Evolutionary conservation across 2,329 filamentous ascomycete species (phyloP).

Genomic region (Pseudocercospora fuligena): DNA sequence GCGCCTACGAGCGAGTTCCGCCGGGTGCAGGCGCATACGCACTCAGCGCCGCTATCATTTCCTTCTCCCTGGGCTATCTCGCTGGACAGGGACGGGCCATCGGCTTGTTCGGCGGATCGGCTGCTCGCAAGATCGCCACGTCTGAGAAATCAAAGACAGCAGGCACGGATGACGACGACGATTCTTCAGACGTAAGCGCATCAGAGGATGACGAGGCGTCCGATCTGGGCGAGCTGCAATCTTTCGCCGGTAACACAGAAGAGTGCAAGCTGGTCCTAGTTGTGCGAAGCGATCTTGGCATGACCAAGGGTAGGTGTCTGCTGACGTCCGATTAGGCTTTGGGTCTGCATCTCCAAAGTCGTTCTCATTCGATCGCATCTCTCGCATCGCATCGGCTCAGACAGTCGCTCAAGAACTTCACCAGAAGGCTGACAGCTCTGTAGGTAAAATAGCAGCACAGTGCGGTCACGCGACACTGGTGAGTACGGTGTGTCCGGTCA

Average conservation of each 20-base stretch:
- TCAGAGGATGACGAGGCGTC: conserved; percentile 45
- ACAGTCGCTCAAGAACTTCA: not conserved
- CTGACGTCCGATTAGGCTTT: not conserved
- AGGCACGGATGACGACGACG: conserved; percentile 38
- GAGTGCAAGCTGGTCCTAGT: conserved; percentile 95
- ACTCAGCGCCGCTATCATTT: conserved; percentile 73
- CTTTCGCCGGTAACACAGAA: conserved; percentile 62
- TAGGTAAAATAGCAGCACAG: conserved; percentile 96
- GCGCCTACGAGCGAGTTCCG: conserved; percentile 39
- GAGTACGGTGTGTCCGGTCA: not conserved
- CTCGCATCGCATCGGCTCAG: not conserved
- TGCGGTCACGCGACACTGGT: conserved; percentile 73
- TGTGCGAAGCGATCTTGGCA: conserved; percentile 90
- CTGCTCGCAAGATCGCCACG: conserved; percentile 14
- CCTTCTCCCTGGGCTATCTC: conserved; percentile 78
- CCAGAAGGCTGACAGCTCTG: not conserved
- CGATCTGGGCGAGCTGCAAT: conserved; percentile 51
- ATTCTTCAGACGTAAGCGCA: conserved; percentile 34
- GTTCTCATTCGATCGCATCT: not conserved
- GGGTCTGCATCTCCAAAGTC: not conserved
- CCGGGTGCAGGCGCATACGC: conserved; percentile 65
- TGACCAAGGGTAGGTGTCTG: conserved; percentile 80
- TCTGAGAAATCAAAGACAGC: conserved; percentile 6
- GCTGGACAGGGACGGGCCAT: conserved; percentile 68
- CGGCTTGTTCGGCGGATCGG: conserved; percentile 70